Evolutionary conservation across 2,329 filamentous ascomycete species (phyloP), one percentile per base, ranked within the genome.

Genomic region (Aureobasidium sp.): DNA sequence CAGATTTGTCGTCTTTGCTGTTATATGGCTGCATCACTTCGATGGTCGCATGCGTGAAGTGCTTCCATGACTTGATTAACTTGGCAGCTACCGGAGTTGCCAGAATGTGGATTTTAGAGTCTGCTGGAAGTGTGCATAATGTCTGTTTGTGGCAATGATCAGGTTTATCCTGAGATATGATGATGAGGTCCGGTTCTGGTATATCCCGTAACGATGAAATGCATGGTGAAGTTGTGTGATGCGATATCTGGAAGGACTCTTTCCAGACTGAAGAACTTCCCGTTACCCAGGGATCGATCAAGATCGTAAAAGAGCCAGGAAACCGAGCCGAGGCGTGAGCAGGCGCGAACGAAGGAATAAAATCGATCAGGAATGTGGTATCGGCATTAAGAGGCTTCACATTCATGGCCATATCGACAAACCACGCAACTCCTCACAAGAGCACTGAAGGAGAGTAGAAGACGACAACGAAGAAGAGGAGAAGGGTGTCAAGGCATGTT

Each of bases 71-170:
- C 61, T 78, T 78, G 59, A 91, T 89, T 64, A 82, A 77, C 66
- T 82, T 85, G 39, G 87, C 87, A 4, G 87, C 85, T 3, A 80
- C 75, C 4, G 85, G 83, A 62, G 86, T 85, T 17, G 87, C 86
- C 5, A 89, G 77, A 52, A 91, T 86, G n/a, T 82, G 75, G 1
- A 85, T 84, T 66, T 79, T 81, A 46, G 78, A 79, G 29, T 78
- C 74, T 15, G 76, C 71, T 0, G 84, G 80, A 5, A 92, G 78
- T 65, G 88, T 83, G 41, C 83, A 83, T 15, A 92, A 77, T 0
- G 88, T 90, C 39, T 82, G 79, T 73, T 87, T 81, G 69, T 90
- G 84, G 72, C 87, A 90, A 69, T 90, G 87, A 68, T 90, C 87
- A 17, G 82, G 83, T 69, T 85, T 86, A 67, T 81, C 79, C 67